A percentile compares a stretch with the other conserved stretches of the same genome.
phyloP scores from a whole-genome alignment of 495 filamentous ascomycete species.

The Lasiosphaeris hirsuta region DNA sequence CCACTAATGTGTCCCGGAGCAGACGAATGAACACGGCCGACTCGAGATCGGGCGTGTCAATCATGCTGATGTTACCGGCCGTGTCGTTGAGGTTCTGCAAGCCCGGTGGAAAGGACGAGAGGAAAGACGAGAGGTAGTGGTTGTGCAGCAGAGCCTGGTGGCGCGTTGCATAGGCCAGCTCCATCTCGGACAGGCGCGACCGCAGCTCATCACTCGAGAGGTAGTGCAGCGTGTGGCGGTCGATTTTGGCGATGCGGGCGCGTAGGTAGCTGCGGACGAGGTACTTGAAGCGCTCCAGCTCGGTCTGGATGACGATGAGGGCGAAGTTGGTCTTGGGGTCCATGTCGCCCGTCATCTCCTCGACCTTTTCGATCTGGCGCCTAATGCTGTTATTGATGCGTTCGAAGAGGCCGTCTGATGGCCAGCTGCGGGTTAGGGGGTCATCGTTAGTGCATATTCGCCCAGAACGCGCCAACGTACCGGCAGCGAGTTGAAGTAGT shows the following conservation, averaged over 20 bases:
- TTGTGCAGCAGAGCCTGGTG: constrained; percentile 78
- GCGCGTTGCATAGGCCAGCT: constrained; percentile 71
- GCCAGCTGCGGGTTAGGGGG: constrained; percentile 42
- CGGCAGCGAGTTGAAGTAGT: not conserved
- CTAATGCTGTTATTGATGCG: constrained; percentile 73
- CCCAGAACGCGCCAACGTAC: not conserved
- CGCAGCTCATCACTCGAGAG: constrained; percentile 46
- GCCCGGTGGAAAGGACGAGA: constrained; percentile 70
- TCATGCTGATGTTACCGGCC: constrained; percentile 84
- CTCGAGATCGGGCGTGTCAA: constrained; percentile 78
- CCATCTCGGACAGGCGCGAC: constrained; percentile 62
- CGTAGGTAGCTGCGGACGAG: constrained; percentile 81
- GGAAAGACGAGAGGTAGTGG: constrained; percentile 79
- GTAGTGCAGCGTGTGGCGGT: constrained; percentile 63
- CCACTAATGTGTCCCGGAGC: constrained; percentile 55
- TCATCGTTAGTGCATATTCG: not conserved
- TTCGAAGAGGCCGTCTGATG: constrained; percentile 53
- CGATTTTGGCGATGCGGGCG: constrained; percentile 83
- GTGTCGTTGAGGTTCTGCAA: constrained; percentile 86
- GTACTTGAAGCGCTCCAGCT: constrained; percentile 90
- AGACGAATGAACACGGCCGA: constrained; percentile 81
- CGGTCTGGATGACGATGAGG: constrained; percentile 93
- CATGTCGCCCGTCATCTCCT: constrained; percentile 73
- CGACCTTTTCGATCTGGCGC: constrained; percentile 64
- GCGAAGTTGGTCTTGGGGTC: constrained; percentile 86